phyloP scores from a whole-genome alignment of 75 land plant species.

The Pseudotsuga menziesii region DNA sequence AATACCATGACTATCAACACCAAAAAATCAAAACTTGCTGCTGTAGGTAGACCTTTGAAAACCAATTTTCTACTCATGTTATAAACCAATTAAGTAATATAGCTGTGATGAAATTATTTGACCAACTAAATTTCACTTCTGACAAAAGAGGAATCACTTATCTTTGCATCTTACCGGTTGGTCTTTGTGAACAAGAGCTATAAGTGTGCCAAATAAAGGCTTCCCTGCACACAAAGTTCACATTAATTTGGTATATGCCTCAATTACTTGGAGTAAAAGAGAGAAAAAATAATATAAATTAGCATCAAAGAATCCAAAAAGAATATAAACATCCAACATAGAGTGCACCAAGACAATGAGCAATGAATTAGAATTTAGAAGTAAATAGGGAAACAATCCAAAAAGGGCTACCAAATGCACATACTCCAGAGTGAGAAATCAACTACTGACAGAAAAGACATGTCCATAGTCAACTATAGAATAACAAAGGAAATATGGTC shows the following conservation, averaged over 20 bases:
- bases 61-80: too few relatives aligned
- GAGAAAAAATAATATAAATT: neutral
- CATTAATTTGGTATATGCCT: neutral
- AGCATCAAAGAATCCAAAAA: neutral
- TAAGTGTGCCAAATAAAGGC: constrained; percentile 98
- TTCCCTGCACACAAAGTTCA: constrained; percentile 62
- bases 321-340: neutral
- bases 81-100: too few relatives aligned
- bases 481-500: too few relatives aligned
- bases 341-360: neutral
- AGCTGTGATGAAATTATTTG: too few relatives aligned
- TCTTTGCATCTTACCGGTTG: constrained; percentile 61
- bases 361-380: neutral
- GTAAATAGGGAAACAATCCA: neutral
- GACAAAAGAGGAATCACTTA: too few relatives aligned
- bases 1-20: too few relatives aligned
- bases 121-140: too few relatives aligned
- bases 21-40: too few relatives aligned
- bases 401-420: neutral
- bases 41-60: too few relatives aligned
- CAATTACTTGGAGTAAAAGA: neutral
- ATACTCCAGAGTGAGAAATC: neutral
- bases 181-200: constrained; percentile 79
- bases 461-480: too few relatives aligned
- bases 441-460: neutral